Evolutionary conservation across 805 yeast species (phyloP), one percentile per base, ranked within the genome.

Genomic region (Cephaloascus albidus): DNA sequence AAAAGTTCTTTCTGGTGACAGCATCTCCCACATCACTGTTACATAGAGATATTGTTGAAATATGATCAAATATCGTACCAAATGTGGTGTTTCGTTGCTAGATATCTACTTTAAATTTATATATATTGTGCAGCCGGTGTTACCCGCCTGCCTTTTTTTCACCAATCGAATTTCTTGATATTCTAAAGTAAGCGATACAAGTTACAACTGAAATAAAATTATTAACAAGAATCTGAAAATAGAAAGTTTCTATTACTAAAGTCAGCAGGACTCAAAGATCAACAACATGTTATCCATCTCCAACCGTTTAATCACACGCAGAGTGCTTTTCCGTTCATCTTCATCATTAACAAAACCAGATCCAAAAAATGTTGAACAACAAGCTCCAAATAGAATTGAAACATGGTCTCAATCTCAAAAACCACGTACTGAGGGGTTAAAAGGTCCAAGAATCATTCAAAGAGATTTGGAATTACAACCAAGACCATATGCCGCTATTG

Each of bases 401-500:
- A 68, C 84, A 10, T 86, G 95, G 95, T 76, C 94, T 1, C 60
- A 64, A 6, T 69, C 79, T 4, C 95, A 86, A 62, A 71, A 64
- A 39, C 64, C 79, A 32, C 72, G 86, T 54, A 53, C 66, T 32
- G 78, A 76, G 27, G 75, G 78, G 17, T 61, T 74, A 53, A 57
- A 71, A 39, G 72, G 78, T 43, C 78, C 84, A 3, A 70, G 89
- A 49, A 85, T 85, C 51, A 74, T 80, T 37, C 94, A 84, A 51
- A 74, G 65, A 45, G 87, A 85, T 52, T 63, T 85, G 41, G 60
- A 63, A 4, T 54, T 63, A 35, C 93, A 85, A 62, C 95, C 95
- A 40, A 73, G 71, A 51, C 87, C 95, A 4, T 76, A 77, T 45
- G 85, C 94, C 33, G 95, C 94, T 40, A 86, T 86, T 52, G 93